Conservation (phyloP, 1,284 basidiomycete genomes). For the Austropuccinia psidii region DNA sequence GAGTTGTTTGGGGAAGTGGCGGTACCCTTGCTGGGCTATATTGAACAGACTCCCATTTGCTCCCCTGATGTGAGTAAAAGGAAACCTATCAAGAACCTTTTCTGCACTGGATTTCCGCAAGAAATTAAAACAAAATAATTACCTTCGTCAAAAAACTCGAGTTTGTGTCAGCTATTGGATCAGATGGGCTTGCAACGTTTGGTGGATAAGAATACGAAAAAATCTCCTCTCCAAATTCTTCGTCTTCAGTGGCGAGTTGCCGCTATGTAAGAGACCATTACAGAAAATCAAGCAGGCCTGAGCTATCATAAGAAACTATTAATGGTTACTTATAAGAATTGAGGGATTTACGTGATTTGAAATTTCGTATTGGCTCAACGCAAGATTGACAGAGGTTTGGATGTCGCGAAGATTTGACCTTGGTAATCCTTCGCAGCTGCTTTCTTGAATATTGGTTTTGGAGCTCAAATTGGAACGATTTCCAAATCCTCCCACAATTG, state of each 20-base stretch:
- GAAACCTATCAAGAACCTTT: no score
- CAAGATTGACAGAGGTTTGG: neutral
- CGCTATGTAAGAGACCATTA: no score
- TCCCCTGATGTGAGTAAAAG: no score
- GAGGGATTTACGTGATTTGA: neutral
- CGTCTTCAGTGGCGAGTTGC: neutral
- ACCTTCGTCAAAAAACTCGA: no score
- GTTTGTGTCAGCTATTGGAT: no score
- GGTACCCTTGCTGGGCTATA: no score
- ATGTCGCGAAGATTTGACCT: neutral
- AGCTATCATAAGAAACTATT: neutral
- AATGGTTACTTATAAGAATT: neutral
- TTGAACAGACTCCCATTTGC: no score
- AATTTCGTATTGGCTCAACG: slow-evolving; percentile 11
- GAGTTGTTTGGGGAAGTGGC: no score
- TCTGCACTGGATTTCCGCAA: no score
- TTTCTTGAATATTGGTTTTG: neutral
- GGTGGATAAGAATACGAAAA: slow-evolving; percentile 33
- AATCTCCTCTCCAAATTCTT: slow-evolving; percentile 6
- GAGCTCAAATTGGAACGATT: neutral
- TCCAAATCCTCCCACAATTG: neutral
- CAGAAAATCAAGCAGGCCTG: neutral
- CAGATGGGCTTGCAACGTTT: slow-evolving; percentile 5
- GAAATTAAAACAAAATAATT: no score
- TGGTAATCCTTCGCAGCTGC: neutral